A percentile compares a stretch with the other conserved stretches of the same genome.
Conservation (phyloP, 2,329 filamentous ascomycete species). For the Colletotrichum salicis region DNA sequence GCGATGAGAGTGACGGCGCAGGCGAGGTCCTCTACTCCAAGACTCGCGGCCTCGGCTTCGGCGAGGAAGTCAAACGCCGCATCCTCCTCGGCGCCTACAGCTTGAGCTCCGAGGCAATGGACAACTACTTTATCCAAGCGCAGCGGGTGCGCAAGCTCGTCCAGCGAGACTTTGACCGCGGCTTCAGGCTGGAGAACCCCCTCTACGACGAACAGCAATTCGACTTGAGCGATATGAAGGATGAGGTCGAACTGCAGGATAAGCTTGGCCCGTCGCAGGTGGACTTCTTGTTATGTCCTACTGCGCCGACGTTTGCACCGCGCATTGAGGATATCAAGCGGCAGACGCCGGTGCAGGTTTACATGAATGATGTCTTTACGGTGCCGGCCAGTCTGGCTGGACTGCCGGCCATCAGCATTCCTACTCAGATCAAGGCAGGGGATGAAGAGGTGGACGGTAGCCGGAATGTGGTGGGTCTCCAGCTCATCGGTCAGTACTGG, state of each 20-base stretch:
- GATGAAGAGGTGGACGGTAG: constrained; percentile 45
- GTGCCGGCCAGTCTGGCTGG: constrained; percentile 94
- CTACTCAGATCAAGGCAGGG: constrained; percentile 73
- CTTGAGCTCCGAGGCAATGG: constrained; percentile 87
- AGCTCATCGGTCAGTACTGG: constrained; percentile 84
- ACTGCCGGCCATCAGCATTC: constrained; percentile 87
- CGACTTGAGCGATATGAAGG: constrained; percentile 70
- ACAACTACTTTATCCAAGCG: constrained; percentile 97
- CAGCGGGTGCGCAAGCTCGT: constrained; percentile 88
- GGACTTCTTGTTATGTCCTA: constrained; percentile 89
- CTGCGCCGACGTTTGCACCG: constrained; percentile 81
- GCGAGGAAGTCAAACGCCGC: constrained; percentile 84
- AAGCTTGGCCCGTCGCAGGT: constrained; percentile 73
- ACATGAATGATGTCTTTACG: constrained; percentile 95
- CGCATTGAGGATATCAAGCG: constrained; percentile 66
- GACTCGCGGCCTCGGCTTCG: constrained; percentile 80
- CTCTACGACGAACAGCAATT: constrained; percentile 66
- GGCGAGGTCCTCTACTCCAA: constrained; percentile 78
- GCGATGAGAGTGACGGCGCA: constrained; percentile 61
- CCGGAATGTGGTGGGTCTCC: constrained; percentile 65
- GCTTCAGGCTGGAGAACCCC: constrained; percentile 78
- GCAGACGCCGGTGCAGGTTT: constrained; percentile 75
- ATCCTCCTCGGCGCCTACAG: constrained; percentile 92
- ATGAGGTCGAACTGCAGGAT: constrained; percentile 60
- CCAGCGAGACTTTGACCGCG: constrained; percentile 84